Evolutionary conservation across 257 asterid species (phyloP), one percentile per base, ranked within the genome.

Genomic region (Nicotiana tomentosiformis): DNA sequence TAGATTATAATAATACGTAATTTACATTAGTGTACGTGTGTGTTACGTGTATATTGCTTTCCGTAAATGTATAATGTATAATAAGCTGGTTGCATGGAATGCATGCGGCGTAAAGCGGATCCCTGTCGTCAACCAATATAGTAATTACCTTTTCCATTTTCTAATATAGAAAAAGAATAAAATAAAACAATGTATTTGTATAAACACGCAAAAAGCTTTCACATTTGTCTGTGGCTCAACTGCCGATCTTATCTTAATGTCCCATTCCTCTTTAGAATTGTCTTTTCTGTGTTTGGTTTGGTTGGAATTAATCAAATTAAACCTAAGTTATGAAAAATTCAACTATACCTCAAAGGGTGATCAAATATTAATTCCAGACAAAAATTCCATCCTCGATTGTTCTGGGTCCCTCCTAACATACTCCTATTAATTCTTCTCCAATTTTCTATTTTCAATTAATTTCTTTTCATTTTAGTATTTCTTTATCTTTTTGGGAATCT

Each of bases 101-200:
- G 84, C 86, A 85, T 61, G 86, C 66, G 86, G 72, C 79, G 83
- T 88, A 90, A 90, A 91, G 92, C 60, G 80, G 83, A 72, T 55
- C 53, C 46, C 57, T 88, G 90, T 82, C 91, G 76, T 77, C 83
- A 51, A 62, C 80, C 56, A 18, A 55, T 57, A 57, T 11, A 2
- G 4, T n/a, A 18, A 69, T 11, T 70, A 2, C 46, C 81, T 56
- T 23, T 77, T 69, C 11, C 65, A 49, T 77, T 85, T 23, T 65
- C 69, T 56, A 35, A 60, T 51, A 30, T 17, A 20, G 43, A 37
- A 11, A 14, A 33, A 81, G n/a, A 65, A 70, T 7, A 32, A 43
- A 65, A 70, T 7, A 32, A 43, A 66, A 67, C 7, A 49, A 46
- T 14, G 15, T 12, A 23, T 14, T 10, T 49, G 61, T 72, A 23